A percentile compares a stretch with the other conserved stretches of the same genome.
These are phyloP conservation scores for Pseudomassariella vexata DNA, from an alignment of 2,329 filamentous ascomycete species.

Conservation along the genomic window DNA sequence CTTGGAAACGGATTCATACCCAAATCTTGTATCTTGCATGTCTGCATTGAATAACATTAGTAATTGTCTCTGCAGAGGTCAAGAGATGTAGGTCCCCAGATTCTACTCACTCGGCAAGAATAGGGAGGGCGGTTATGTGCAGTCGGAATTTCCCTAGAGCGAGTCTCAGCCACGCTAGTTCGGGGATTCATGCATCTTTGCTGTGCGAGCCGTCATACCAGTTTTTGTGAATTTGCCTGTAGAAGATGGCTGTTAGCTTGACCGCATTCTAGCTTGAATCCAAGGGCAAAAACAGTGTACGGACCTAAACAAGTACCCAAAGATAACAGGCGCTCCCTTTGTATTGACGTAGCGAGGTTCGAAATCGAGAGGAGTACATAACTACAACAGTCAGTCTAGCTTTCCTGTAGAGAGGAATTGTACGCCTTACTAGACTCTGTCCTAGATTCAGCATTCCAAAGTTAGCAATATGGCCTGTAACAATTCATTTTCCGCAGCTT, in stretches of 20 bases:
- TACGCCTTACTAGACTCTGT: too few species aligned
- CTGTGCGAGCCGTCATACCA: too few species aligned
- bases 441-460: too few species aligned
- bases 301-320: constrained; percentile 78
- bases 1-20: constrained; percentile 57
- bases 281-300: constrained; percentile 6
- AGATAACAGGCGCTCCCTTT: constrained; percentile 75
- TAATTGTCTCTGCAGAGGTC: too few species aligned
- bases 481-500: too few species aligned
- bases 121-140: constrained; percentile 81
- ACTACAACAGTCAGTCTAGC: too few species aligned
- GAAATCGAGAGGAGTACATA: constrained; percentile 86
- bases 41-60: too few species aligned
- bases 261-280: too few species aligned
- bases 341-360: constrained; percentile 83
- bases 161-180: too few species aligned
- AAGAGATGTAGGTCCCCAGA: too few species aligned
- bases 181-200: too few species aligned
- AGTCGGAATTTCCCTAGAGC: constrained; percentile 96
- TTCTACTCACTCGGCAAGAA: constrained; percentile 82
- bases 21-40: constrained; percentile 96
- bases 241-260: constrained; percentile 1
- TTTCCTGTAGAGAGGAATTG: constrained; percentile 1
- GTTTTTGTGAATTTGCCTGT: constrained; percentile 92
- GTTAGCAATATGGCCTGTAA: too few species aligned